Percentiles rank a stretch among this genome's conserved stretches.
These are phyloP conservation scores for Cicer cuneatum DNA, from an alignment of 306 rosid species.

Conservation along the genomic window DNA sequence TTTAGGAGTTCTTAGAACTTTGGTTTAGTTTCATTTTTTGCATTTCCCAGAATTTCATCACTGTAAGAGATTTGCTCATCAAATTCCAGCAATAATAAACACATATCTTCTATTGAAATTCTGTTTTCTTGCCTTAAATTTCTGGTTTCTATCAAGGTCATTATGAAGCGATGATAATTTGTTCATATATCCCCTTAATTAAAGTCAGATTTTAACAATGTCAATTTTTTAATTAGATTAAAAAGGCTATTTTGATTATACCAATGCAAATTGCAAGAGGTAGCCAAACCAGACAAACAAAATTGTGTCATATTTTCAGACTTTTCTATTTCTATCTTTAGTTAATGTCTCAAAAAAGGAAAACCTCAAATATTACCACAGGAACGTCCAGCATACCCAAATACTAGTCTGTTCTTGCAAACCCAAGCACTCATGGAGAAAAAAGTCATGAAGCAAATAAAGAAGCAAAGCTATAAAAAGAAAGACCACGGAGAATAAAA, in stretches of 20 bases:
- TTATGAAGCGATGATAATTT: no score
- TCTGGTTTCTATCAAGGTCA: no score
- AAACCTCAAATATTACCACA: neutral
- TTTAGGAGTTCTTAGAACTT: no score
- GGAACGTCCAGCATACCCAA: slow-evolving; percentile 17
- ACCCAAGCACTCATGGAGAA: neutral
- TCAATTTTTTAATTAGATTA: neutral
- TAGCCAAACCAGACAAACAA: slow-evolving; percentile 1
- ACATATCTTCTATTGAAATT: no score
- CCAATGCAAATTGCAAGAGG: slow-evolving; percentile 10
- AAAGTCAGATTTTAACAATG: no score
- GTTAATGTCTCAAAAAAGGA: neutral
- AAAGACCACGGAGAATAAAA: neutral
- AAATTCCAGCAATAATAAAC: no score
- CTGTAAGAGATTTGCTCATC: no score
- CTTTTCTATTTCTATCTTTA: neutral
- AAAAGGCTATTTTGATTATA: neutral
- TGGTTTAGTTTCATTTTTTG: no score
- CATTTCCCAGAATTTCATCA: no score
- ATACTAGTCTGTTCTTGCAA: slow-evolving; percentile 25
- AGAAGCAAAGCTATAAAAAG: neutral
- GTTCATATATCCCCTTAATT: no score
- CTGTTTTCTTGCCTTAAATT: no score
- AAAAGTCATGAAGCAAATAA: slow-evolving; percentile 6
- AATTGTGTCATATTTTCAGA: neutral